phyloP scores from a whole-genome alignment of 768 basidiomycete species.

The Suillus paluster region DNA sequence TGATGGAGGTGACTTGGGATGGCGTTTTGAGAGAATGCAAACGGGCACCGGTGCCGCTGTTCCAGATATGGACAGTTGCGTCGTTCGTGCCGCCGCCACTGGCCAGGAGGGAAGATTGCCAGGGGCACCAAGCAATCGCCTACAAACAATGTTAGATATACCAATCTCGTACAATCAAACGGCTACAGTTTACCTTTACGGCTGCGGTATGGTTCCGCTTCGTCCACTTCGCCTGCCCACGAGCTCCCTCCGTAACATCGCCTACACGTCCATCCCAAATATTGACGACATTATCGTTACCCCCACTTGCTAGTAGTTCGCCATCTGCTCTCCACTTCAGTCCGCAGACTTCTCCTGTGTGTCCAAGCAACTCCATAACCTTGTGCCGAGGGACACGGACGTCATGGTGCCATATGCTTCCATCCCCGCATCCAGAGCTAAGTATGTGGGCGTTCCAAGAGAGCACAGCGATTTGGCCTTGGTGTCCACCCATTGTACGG shows the following conservation, averaged over 20 bases:
- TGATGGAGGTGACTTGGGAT: conserved; percentile 90
- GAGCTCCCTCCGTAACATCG: conserved; percentile 47
- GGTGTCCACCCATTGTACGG: conserved; percentile 90
- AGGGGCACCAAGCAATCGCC: conserved; percentile 97
- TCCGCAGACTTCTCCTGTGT: conserved; percentile 93
- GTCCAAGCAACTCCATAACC: conserved; percentile 88
- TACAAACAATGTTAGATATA: conserved; percentile 32
- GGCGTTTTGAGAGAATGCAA: conserved; percentile 86
- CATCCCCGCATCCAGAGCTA: conserved; percentile 88
- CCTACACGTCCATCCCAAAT: conserved; percentile 92
- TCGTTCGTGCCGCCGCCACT: conserved; percentile 96
- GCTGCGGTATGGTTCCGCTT: conserved; percentile 92
- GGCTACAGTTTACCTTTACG: conserved; percentile 56
- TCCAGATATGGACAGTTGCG: conserved; percentile 89
- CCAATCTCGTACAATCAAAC: neutral
- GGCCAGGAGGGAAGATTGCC: conserved; percentile 90
- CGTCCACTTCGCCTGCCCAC: conserved; percentile 82
- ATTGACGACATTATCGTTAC: conserved; percentile 97
- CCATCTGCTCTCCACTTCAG: conserved; percentile 89
- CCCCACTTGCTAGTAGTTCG: conserved; percentile 90
- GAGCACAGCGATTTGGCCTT: conserved; percentile 80
- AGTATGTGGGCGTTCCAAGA: conserved; percentile 90
- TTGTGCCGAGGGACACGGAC: conserved; percentile 88
- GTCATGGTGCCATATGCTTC: conserved; percentile 96
- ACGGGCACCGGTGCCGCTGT: conserved; percentile 89